phyloP scores from a whole-genome alignment of 1,284 basidiomycete genomes.

The Sanguinoderma infundibulare region DNA sequence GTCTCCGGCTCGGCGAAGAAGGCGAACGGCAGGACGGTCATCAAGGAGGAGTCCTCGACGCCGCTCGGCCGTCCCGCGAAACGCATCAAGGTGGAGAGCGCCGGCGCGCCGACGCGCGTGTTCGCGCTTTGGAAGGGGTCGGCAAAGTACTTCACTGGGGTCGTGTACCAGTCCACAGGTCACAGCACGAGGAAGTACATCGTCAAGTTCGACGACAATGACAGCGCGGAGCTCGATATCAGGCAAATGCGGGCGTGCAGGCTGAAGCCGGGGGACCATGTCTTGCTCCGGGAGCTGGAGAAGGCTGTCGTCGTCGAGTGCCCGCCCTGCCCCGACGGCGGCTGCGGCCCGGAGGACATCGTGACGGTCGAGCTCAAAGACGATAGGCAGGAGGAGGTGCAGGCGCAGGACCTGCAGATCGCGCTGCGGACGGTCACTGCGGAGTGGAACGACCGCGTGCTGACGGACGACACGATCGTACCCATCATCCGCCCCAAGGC shows the following conservation, averaged over 20 bases:
- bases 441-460: constrained; percentile 56
- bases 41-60: constrained; percentile 36
- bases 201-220: constrained; percentile 67
- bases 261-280: constrained; percentile 58
- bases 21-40: constrained; percentile 27
- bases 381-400: constrained; percentile 36
- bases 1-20: constrained; percentile 29
- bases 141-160: constrained; percentile 65
- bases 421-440: constrained; percentile 50
- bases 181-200: constrained; percentile 35
- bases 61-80: constrained; percentile 36
- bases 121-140: constrained; percentile 69
- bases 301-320: constrained; percentile 27
- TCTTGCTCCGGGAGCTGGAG: constrained; percentile 42
- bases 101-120: constrained; percentile 51
- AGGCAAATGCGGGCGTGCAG: constrained; percentile 58
- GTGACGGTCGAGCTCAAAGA: constrained; percentile 44
- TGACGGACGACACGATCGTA: constrained; percentile 46
- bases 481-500: constrained; percentile 41
- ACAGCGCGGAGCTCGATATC: constrained; percentile 48
- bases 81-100: constrained; percentile 27
- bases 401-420: constrained; percentile 47
- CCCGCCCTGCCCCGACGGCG: constrained; percentile 18
- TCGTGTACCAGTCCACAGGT: constrained; percentile 44
- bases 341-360: constrained; percentile 37